A percentile compares a stretch with the other conserved stretches of the same genome.
Evolutionary conservation across 768 basidiomycete species (phyloP).

Genomic region (Lentinula detonsa): DNA sequence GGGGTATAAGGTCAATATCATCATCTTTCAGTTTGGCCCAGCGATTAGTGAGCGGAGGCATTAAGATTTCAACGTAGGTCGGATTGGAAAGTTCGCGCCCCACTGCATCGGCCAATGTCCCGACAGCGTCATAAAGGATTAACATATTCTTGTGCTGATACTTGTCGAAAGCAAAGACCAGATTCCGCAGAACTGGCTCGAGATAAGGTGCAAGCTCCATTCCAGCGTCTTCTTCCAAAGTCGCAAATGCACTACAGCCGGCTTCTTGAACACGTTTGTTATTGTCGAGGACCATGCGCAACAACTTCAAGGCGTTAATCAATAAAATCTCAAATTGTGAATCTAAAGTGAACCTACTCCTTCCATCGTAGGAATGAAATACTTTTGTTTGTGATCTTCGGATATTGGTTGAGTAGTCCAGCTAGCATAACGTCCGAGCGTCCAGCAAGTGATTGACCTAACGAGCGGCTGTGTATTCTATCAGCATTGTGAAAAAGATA

Average conservation of each 20-base stretch:
- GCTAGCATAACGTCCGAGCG: slow-evolving; percentile 95
- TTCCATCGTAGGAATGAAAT: slow-evolving; percentile 98
- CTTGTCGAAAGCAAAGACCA: slow-evolving; percentile 94
- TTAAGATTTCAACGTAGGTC: slow-evolving; percentile 86
- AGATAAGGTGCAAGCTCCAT: slow-evolving; percentile 86
- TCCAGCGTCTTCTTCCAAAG: slow-evolving; percentile 96
- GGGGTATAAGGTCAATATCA: slow-evolving; percentile 88
- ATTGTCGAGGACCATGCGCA: slow-evolving; percentile 95
- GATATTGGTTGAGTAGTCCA: slow-evolving; percentile 89
- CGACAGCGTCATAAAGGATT: slow-evolving; percentile 98
- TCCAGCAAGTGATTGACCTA: slow-evolving; percentile 99
- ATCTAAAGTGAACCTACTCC: slow-evolving; percentile 54
- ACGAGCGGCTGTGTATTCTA: slow-evolving; percentile 70
- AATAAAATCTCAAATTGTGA: slow-evolving; percentile 2
- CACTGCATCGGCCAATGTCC: slow-evolving; percentile 95
- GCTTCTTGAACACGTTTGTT: slow-evolving; percentile 99
- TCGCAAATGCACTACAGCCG: slow-evolving; percentile 97
- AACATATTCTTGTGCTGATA: slow-evolving; percentile 99
- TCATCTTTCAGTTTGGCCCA: slow-evolving; percentile 91
- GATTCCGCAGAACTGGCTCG: slow-evolving; percentile 89
- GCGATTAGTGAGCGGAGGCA: slow-evolving; percentile 88
- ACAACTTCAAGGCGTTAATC: slow-evolving; percentile 47
- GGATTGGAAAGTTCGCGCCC: slow-evolving; percentile 83
- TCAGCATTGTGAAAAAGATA: not conserved
- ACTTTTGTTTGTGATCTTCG: slow-evolving; percentile 82